These are phyloP conservation scores for Ensete ventricosum DNA, from an alignment of 176 grass and related monocot genomes.

Conservation along the genomic window DNA sequence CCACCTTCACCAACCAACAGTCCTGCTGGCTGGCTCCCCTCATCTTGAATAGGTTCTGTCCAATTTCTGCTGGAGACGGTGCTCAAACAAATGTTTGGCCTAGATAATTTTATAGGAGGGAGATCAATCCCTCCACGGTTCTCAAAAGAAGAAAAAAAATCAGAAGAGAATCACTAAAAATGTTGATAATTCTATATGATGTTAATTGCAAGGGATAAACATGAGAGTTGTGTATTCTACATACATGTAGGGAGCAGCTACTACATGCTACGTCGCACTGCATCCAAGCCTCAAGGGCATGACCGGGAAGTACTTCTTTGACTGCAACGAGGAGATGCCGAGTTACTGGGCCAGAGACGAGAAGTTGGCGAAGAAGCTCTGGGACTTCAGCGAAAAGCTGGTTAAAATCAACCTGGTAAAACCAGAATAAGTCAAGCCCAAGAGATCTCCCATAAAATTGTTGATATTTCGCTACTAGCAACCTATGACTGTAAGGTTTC, in stretches of 20 bases:
- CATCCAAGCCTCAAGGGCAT: constrained; percentile 55
- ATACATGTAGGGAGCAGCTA: constrained; percentile 55
- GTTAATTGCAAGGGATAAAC: too few relatives aligned
- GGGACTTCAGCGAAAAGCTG: constrained; percentile 72
- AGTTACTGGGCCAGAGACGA: constrained; percentile 20
- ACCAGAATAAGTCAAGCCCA: background rate
- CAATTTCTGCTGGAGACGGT: too few relatives aligned
- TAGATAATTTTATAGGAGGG: too few relatives aligned
- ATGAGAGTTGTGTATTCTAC: too few relatives aligned
- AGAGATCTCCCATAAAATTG: too few relatives aligned
- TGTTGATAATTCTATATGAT: too few relatives aligned
- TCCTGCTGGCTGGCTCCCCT: too few relatives aligned
- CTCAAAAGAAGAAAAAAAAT: background rate
- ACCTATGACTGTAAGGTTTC: too few relatives aligned
- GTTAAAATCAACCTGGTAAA: constrained; percentile 50
- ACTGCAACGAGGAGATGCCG: constrained; percentile 68
- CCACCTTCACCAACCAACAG: too few relatives aligned
- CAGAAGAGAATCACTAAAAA: background rate
- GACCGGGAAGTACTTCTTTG: constrained; percentile 67
- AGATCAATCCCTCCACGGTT: too few relatives aligned
- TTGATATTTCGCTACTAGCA: too few relatives aligned
- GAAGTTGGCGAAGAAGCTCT: constrained; percentile 43
- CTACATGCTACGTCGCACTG: constrained; percentile 66
- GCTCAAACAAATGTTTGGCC: too few relatives aligned
- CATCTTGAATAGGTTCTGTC: background rate